These are phyloP conservation scores for Pachysandra terminalis DNA, from an alignment of 164 flowering plant genomes.

Conservation along the genomic window DNA sequence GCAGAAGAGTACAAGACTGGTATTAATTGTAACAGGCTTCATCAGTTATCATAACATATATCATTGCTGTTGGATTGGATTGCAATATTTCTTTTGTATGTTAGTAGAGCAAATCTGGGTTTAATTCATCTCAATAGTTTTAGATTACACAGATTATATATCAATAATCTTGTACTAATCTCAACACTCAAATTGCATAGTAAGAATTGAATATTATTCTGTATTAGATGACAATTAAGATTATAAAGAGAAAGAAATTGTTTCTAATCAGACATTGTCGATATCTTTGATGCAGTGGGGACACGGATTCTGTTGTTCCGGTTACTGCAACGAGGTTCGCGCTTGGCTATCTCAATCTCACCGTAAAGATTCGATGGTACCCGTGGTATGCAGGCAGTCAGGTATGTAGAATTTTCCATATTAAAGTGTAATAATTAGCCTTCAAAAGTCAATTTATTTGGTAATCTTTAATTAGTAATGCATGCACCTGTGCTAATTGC, in stretches of 20 bases:
- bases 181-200: neutral
- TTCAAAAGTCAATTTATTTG: too few species aligned
- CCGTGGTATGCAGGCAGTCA: slow-evolving; percentile 76
- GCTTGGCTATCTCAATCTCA: slow-evolving; percentile 64
- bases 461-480: neutral
- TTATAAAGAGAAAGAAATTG: neutral
- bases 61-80: too few species aligned
- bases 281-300: slow-evolving; percentile 52
- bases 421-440: neutral
- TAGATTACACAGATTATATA: too few species aligned
- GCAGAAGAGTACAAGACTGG: too few species aligned
- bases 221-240: neutral
- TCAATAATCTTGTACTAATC: neutral
- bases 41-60: too few species aligned
- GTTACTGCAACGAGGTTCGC: slow-evolving; percentile 91
- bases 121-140: too few species aligned
- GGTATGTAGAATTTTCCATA: slow-evolving; percentile 28
- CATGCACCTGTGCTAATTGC: neutral
- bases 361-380: slow-evolving; percentile 64
- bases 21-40: too few species aligned
- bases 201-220: too few species aligned
- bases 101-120: too few species aligned
- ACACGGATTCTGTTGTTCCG: slow-evolving; percentile 89
- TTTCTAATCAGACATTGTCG: neutral
- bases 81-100: too few species aligned